Evolutionary conservation across 2,329 filamentous ascomycete species (phyloP), one percentile per base, ranked within the genome.

Genomic region (Macrophomina tecta): DNA sequence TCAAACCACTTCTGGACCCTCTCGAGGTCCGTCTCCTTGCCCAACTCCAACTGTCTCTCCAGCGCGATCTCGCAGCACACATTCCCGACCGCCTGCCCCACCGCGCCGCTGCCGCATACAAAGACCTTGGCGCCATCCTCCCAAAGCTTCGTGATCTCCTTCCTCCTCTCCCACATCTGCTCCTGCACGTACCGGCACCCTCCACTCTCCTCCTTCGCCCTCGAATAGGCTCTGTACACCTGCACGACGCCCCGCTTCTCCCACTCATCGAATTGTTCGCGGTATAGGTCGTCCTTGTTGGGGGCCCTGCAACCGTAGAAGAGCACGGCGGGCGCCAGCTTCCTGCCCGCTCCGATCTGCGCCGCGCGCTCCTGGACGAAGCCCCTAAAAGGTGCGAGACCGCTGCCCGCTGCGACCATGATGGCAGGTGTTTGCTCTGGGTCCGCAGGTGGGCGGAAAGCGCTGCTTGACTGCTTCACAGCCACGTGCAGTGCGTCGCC

Each of bases 291-390:
- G 69, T 91, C 89, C 12, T 79, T 75, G 0, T 80, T 81, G 0
- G 84, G 83, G 5, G 80, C 74, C 14, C 86, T 85, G 73, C 88
- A 91, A 5, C 89, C 90, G 70, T 87, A 84, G 79, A 90, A 90
- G 1, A 91, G 81, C n/a, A 91, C 69, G 0, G 88, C 87, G 0
- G 85, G 86, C 0, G 87, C 89, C 0, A 91, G 79, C 14, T 72
- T 70, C 12, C 84, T 80, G 1, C 87, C 87, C 0, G 80, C 81
- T 4, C 75, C 77, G 11, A 81, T 73, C 67, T 83, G 78, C 9
- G 75, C 73, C 40, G 77, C 77, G 64, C 77, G 77, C 67, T 79
- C 77, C 67, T 78, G 79, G 46, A 81, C 79, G 66, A 79, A 81
- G 16, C 78, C 77, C 9, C 80, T 77, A 67, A 84, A 82, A 1